Conservation (phyloP, 176 grass and related monocot genomes). For the Zoysia pacifica region DNA sequence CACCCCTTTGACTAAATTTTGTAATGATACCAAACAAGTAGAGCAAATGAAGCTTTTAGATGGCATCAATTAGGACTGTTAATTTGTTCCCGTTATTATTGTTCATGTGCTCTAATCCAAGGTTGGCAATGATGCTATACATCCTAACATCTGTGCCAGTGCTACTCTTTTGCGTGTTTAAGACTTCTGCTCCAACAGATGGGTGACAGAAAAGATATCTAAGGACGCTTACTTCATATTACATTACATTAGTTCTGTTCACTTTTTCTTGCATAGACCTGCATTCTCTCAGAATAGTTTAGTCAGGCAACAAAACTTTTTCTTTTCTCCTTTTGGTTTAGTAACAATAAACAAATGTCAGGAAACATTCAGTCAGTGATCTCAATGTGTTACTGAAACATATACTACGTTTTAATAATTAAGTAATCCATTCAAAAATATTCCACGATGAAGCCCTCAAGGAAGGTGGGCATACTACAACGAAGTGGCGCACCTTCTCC, state of each 20-base stretch:
- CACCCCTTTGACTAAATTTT: constrained; percentile 29
- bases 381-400: background rate
- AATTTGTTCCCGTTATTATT: constrained; percentile 23
- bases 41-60: constrained; percentile 21
- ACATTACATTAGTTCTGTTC: background rate
- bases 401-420: background rate
- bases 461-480: background rate
- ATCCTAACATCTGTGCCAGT: background rate
- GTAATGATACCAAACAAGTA: background rate
- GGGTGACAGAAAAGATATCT: background rate
- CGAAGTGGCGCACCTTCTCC: background rate
- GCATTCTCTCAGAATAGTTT: background rate
- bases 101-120: constrained; percentile 16
- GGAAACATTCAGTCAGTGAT: too few species aligned
- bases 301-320: background rate
- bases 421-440: background rate
- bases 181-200: constrained; percentile 34
- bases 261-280: background rate
- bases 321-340: background rate
- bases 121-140: constrained; percentile 10
- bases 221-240: background rate
- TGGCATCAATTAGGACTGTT: constrained; percentile 19
- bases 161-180: constrained; percentile 22
- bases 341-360: background rate
- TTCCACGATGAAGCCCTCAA: background rate